These are phyloP conservation scores for Xylaria acuta DNA, from an alignment of 495 filamentous ascomycete genomes.

Conservation along the genomic window DNA sequence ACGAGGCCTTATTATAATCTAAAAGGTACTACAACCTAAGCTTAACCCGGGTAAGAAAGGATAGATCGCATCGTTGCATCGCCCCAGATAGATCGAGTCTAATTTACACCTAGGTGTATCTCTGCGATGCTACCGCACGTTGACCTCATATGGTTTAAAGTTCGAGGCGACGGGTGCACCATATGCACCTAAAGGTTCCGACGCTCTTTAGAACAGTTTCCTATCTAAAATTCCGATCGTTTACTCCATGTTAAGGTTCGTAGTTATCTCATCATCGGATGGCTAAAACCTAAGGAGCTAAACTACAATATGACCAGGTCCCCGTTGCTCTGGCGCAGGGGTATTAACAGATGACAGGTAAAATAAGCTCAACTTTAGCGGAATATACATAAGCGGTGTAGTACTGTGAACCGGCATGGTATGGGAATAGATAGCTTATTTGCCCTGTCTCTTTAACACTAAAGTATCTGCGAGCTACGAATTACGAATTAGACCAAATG, in stretches of 20 bases:
- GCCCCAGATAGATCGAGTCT: background rate
- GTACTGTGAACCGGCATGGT: background rate
- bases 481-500: background rate
- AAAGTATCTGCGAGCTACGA: background rate
- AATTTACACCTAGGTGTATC: background rate
- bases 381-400: background rate
- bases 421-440: background rate
- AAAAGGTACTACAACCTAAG: no score
- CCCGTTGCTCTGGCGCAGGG: background rate
- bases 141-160: background rate
- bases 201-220: background rate
- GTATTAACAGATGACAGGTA: background rate
- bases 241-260: background rate
- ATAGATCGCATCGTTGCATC: background rate
- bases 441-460: background rate
- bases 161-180: background rate
- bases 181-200: background rate
- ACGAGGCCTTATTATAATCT: no score
- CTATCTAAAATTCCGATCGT: background rate
- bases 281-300: background rate
- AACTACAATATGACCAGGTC: background rate
- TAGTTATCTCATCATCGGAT: background rate
- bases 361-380: background rate
- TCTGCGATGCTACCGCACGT: background rate
- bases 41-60: background rate